Percentiles rank a stretch among this genome's conserved stretches.
phyloP scores from a whole-genome alignment of 441 rosid species.

The Heliophila coronopifolia region DNA sequence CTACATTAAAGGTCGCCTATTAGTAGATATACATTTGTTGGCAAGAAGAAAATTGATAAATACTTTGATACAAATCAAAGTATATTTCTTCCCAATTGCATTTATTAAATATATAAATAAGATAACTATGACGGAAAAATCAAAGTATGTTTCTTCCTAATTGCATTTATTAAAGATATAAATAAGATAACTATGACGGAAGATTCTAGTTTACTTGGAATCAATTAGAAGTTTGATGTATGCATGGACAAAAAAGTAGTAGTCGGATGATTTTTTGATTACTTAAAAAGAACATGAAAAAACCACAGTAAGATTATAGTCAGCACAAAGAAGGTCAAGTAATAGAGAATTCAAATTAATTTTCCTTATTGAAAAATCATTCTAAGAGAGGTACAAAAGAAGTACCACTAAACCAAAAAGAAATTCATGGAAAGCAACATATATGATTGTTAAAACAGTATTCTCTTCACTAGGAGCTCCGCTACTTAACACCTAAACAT shows the following conservation, averaged over 20 bases:
- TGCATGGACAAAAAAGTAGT: slow-evolving; percentile 88
- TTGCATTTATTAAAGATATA: no score
- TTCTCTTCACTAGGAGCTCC: slow-evolving; percentile 55
- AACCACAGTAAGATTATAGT: no score
- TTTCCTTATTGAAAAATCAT: not conserved
- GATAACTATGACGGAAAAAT: no score
- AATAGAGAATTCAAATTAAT: slow-evolving; percentile 8
- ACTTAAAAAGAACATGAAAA: slow-evolving; percentile 84
- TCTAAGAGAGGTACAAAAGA: slow-evolving; percentile 12
- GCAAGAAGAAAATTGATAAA: not conserved
- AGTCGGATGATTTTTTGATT: slow-evolving; percentile 83
- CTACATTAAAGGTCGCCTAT: slow-evolving; percentile 7
- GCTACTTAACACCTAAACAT: slow-evolving; percentile 66
- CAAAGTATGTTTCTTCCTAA: not conserved
- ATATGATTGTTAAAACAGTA: slow-evolving; percentile 73
- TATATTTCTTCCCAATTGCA: not conserved
- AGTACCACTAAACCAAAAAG: slow-evolving; percentile 78
- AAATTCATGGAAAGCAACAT: slow-evolving; percentile 65
- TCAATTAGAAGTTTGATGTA: slow-evolving; percentile 79
- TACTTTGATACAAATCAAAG: not conserved
- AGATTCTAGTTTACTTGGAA: slow-evolving; percentile 56
- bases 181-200: not conserved
- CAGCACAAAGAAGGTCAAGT: slow-evolving; percentile 19
- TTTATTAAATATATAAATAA: no score
- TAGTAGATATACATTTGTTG: slow-evolving; percentile 1